Base-by-base conservation (phyloP, 2,329 filamentous ascomycete species). In the Penicillium sp. region DNA sequence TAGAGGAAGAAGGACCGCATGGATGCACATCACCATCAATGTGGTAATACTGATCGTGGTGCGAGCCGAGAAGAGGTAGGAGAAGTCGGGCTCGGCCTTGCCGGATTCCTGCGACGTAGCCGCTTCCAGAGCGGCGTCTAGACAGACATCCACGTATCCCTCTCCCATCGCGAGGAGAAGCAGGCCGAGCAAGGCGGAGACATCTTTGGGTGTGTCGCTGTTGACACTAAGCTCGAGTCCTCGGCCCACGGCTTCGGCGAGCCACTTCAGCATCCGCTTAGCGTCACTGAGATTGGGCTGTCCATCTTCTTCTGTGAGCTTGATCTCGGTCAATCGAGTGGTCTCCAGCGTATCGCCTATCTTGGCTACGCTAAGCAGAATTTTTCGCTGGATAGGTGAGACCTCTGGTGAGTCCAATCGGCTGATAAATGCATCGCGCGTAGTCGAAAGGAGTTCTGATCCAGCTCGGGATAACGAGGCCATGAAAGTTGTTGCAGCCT, bases 241-340 rank as follows among this genome's bases (percentile, higher is more conserved):
- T 62, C 94, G 84, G 39, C 94, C 90, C 25, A 99, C 93, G 61
- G 91, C 92, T 79, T 99, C 94, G 2, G 94, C 94, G 41, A 99
- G 80, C 94, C 94, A 99, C 72, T 91, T 96, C 59, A 99, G 83
- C 93, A 99, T 99, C 57, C 94, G 86, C 77, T 97, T 97, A n/a
- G 93, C 91, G 72, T 90, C 92, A n/a, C 86, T 81, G 5, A 96
- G 81, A 65, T 88, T 93, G 27, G 97, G 79, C 56, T 86, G 82
- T 35, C 94, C 94, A 69, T 99, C 93, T 70, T 93, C 87, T 59
- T 97, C 94, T 0, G 89, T 88, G 33, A 97, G 89, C 71, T 96
- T 93, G 57, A 96, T 91, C 52, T 96, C 93, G 65, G 89, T 89
- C 73, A 91, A 90, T 68, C 89, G 86, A 25, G 73, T 70, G 62